Evolutionary conservation across 139 green algal genomes (phyloP).

Genomic region (Edaphochlamys debaryana): DNA sequence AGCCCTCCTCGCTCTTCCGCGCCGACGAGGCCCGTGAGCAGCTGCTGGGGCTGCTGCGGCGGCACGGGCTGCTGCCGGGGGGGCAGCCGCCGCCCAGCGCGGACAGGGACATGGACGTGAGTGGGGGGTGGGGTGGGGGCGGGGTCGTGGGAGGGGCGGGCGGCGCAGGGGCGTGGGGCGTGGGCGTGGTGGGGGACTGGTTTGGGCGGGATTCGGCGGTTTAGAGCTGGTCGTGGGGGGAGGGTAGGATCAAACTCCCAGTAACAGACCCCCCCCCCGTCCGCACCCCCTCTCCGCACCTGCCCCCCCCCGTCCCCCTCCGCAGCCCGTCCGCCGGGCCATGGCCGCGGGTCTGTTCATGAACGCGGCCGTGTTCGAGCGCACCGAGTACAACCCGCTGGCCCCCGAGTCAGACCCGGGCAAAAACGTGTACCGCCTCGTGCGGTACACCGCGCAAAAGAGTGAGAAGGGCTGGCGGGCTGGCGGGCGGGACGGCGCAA

Average conservation of each 20-base stretch:
- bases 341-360: conserved; percentile 69
- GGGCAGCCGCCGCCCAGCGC: conserved; percentile 46
- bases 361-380: conserved; percentile 71
- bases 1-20: conserved; percentile 77
- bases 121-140: not conserved
- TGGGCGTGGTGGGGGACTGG: conserved; percentile 1
- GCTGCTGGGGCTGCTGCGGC: conserved; percentile 57
- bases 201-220: not conserved
- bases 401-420: conserved; percentile 49
- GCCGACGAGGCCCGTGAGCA: conserved; percentile 73
- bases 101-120: conserved; percentile 56
- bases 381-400: conserved; percentile 60
- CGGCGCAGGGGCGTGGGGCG: no score
- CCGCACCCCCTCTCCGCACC: no score
- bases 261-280: not conserved
- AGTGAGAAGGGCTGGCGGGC: not conserved
- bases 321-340: conserved; percentile 17
- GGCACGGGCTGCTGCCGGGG: conserved; percentile 58
- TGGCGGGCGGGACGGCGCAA: not conserved
- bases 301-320: not conserved
- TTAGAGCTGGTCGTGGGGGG: not conserved
- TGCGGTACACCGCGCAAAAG: conserved; percentile 44
- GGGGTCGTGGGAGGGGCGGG: no score
- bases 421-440: conserved; percentile 69
- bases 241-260: not conserved